These are phyloP conservation scores for Vitis rotundifolia DNA, from an alignment of 164 flowering plant genomes.

Conservation along the genomic window DNA sequence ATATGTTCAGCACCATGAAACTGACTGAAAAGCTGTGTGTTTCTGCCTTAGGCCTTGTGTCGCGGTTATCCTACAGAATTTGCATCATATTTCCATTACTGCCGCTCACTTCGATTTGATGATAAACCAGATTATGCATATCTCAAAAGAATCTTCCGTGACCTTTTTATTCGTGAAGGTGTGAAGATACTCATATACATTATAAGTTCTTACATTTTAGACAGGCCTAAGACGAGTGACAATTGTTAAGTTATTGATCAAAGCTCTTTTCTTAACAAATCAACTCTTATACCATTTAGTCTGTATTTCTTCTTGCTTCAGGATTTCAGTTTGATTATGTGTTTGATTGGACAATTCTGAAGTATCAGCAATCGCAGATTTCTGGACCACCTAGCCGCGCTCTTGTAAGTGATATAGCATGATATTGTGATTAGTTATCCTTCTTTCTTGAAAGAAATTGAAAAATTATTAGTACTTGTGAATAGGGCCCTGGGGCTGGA, in stretches of 20 bases:
- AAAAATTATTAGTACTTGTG: neutral
- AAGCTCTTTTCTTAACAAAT: neutral
- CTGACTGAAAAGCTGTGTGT: constrained; percentile 13
- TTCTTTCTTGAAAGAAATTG: neutral
- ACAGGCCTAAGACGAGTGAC: too few species aligned
- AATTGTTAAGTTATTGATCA: too few species aligned
- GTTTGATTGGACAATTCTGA: constrained; percentile 78
- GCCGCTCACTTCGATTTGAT: constrained; percentile 92
- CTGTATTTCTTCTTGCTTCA: constrained; percentile 18
- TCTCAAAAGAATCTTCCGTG: constrained; percentile 89
- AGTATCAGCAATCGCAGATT: constrained; percentile 69
- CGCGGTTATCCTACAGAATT: constrained; percentile 97
- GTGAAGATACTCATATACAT: neutral
- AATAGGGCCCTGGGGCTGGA: constrained; percentile 48
- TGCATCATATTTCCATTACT: constrained; percentile 93
- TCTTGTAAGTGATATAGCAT: constrained; percentile 38
- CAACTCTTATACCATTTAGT: neutral
- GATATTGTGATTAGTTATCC: neutral
- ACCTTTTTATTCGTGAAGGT: constrained; percentile 99
- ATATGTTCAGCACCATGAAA: neutral
- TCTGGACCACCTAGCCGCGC: constrained; percentile 56
- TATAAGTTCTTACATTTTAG: neutral
- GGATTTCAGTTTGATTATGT: constrained; percentile 79
- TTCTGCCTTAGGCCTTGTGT: constrained; percentile 63
- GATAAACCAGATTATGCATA: constrained; percentile 98